Conservation (phyloP, 495 filamentous ascomycete genomes). For the Aspergillus homomorphus region DNA sequence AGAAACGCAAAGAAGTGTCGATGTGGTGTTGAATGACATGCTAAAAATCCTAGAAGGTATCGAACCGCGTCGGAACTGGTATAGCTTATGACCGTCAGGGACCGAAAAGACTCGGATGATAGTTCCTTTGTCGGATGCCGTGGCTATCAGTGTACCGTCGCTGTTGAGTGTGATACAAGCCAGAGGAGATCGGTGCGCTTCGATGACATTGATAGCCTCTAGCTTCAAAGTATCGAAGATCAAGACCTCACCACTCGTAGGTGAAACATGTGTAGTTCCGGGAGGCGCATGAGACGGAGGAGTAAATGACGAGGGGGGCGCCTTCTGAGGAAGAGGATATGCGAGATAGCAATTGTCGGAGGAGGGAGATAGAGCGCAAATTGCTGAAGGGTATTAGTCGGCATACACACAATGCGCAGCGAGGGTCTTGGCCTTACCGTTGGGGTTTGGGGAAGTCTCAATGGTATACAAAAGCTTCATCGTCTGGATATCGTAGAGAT, state of each 20-base stretch:
- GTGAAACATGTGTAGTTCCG: conserved; percentile 64
- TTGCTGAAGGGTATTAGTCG: conserved; percentile 51
- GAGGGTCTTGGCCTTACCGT: conserved; percentile 50
- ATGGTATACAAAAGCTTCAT: conserved; percentile 92
- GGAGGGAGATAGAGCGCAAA: conserved; percentile 87
- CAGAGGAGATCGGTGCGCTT: conserved; percentile 91
- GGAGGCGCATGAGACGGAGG: conserved; percentile 85
- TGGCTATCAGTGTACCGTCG: conserved; percentile 90
- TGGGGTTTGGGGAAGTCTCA: conserved; percentile 87
- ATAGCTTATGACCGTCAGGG: conserved; percentile 84
- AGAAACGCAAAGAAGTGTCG: conserved; percentile 89
- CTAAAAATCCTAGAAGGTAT: conserved; percentile 93
- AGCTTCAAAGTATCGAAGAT: conserved; percentile 84
- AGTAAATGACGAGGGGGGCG: conserved; percentile 56
- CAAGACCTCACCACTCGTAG: conserved; percentile 88
- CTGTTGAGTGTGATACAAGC: conserved; percentile 86
- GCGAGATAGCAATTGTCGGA: conserved; percentile 95
- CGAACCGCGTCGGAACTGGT: conserved; percentile 90
- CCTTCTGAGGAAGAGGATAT: conserved; percentile 85
- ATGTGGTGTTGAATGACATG: conserved; percentile 98
- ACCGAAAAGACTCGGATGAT: conserved; percentile 94
- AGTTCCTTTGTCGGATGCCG: conserved; percentile 94
- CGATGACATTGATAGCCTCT: conserved; percentile 86
- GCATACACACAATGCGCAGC: conserved; percentile 9
- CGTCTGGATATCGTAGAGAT: conserved; percentile 96